Percentiles rank a stretch among this genome's conserved stretches.
Conservation (phyloP, 1,139 yeast species). For the Candida tetrigidarum region DNA sequence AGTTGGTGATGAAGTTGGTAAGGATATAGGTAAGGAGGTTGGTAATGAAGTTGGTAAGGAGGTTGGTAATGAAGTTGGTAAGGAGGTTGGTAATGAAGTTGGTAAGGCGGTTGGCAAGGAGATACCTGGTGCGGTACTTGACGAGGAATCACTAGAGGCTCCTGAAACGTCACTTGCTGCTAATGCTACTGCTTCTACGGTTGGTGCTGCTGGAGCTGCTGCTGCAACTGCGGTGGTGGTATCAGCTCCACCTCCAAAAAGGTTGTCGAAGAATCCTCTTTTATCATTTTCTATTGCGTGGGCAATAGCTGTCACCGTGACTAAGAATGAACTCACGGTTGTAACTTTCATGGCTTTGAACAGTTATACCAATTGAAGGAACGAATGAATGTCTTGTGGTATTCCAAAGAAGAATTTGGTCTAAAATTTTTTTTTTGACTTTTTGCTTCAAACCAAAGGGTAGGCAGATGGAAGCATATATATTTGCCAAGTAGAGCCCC, state of each 20-base stretch:
- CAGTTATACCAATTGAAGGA: conserved; percentile 4
- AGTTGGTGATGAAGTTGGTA: conserved; percentile 4
- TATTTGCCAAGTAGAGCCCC: conserved; percentile 2
- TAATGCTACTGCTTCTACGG: conserved; percentile 4
- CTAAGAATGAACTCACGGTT: conserved; percentile 14
- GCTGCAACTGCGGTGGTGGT: conserved; percentile 15
- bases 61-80: conserved; percentile 4
- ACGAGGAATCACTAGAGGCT: conserved; percentile 2
- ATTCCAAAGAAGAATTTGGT: background rate
- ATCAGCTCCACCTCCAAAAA: conserved; percentile 15
- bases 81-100: background rate
- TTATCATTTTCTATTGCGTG: conserved; percentile 16
- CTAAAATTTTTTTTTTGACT: background rate
- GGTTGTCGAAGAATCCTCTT: conserved; percentile 21
- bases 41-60: conserved; percentile 6
- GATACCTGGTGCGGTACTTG: too few relatives aligned
- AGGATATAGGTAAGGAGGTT: conserved; percentile 7
- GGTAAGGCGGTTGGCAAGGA: too few relatives aligned
- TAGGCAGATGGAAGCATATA: conserved; percentile 8
- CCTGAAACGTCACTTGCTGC: conserved; percentile 14
- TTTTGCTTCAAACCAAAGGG: conserved; percentile 3
- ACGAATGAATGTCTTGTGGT: conserved; percentile 8
- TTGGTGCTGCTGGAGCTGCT: conserved; percentile 14
- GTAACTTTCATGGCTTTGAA: conserved; percentile 14
- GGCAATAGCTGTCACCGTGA: conserved; percentile 15